Evolutionary conservation across 2,329 filamentous ascomycete species (phyloP).

Genomic region (Cladorrhinum sp.): DNA sequence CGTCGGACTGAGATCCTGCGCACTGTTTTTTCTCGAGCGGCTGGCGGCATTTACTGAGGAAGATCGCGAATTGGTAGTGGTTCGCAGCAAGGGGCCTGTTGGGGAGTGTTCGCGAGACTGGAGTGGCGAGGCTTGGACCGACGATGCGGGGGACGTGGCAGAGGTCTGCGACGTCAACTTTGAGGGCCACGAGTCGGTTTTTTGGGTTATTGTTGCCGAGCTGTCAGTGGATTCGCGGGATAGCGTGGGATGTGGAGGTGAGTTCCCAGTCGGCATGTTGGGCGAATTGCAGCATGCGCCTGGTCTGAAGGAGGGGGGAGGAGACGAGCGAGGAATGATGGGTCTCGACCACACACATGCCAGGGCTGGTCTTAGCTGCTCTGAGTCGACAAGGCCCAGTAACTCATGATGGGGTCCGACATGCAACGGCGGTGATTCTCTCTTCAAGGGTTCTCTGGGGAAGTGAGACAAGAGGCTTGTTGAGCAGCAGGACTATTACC

Average conservation of each 20-base stretch:
- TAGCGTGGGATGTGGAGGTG: conserved; percentile 22
- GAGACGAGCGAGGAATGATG: conserved; percentile 27
- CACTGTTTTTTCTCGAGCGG: conserved; percentile 64
- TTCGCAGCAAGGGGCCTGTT: conserved; percentile 38
- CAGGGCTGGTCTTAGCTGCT: conserved; percentile 26
- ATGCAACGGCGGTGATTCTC: conserved; percentile 13
- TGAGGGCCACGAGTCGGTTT: conserved; percentile 26
- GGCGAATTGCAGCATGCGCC: conserved; percentile 31
- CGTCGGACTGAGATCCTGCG: conserved; percentile 61
- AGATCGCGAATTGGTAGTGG: conserved; percentile 24
- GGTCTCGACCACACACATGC: conserved; percentile 26
- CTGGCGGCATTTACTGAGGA: conserved; percentile 37
- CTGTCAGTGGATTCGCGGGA: conserved; percentile 30
- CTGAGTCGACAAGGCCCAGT: conserved; percentile 18
- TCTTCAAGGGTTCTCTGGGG: conserved; percentile 1
- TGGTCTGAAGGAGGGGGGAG: conserved; percentile 21
- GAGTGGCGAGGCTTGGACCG: conserved; percentile 32
- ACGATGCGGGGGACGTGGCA: conserved; percentile 29
- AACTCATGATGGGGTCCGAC: conserved; percentile 23
- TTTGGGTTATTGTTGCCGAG: conserved; percentile 28
- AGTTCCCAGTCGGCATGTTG: conserved; percentile 30
- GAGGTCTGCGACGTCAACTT: conserved; percentile 25
- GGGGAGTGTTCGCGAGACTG: conserved; percentile 48
- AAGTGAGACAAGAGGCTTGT: not conserved
- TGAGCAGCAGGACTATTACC: conserved; percentile 4